These are phyloP conservation scores for Ceratobasidium sp. DNA, from an alignment of 1,284 basidiomycete genomes.

Conservation along the genomic window DNA sequence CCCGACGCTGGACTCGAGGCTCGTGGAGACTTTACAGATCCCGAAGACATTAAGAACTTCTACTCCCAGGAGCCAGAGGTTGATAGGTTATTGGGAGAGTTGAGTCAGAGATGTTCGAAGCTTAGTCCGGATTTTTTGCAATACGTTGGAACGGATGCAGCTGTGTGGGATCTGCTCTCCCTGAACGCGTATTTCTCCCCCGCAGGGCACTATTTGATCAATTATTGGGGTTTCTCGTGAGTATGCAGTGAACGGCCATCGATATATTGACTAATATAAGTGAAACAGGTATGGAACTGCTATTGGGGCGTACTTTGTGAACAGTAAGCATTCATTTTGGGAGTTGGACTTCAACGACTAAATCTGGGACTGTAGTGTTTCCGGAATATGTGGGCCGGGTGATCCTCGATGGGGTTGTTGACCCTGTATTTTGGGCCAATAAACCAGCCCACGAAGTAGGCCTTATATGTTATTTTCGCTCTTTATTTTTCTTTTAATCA, in stretches of 20 bases:
- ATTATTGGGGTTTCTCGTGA: slow-evolving; percentile 49
- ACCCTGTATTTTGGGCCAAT: slow-evolving; percentile 32
- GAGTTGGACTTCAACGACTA: neutral
- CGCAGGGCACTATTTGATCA: slow-evolving; percentile 26
- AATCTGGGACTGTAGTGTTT: slow-evolving; percentile 29
- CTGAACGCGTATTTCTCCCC: slow-evolving; percentile 46
- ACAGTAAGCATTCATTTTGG: slow-evolving; percentile 22
- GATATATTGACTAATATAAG: neutral
- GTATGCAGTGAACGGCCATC: neutral
- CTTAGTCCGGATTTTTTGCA: slow-evolving; percentile 8
- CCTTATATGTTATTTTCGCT: no score
- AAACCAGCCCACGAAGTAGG: slow-evolving; percentile 14
- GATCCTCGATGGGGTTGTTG: slow-evolving; percentile 46
- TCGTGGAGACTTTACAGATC: slow-evolving; percentile 13
- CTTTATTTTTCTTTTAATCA: neutral
- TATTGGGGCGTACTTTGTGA: slow-evolving; percentile 46
- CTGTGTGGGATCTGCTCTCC: slow-evolving; percentile 47
- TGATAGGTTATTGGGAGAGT: neutral
- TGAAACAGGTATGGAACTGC: slow-evolving; percentile 51
- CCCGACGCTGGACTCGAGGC: slow-evolving; percentile 46
- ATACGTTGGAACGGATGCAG: slow-evolving; percentile 18
- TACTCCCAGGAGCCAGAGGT: slow-evolving; percentile 16
- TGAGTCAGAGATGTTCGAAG: neutral
- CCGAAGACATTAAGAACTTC: neutral
- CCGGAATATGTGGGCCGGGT: slow-evolving; percentile 46